Evolutionary conservation across 169 alveolate species (phyloP).

Genomic region (Theileria luwenshuni): DNA sequence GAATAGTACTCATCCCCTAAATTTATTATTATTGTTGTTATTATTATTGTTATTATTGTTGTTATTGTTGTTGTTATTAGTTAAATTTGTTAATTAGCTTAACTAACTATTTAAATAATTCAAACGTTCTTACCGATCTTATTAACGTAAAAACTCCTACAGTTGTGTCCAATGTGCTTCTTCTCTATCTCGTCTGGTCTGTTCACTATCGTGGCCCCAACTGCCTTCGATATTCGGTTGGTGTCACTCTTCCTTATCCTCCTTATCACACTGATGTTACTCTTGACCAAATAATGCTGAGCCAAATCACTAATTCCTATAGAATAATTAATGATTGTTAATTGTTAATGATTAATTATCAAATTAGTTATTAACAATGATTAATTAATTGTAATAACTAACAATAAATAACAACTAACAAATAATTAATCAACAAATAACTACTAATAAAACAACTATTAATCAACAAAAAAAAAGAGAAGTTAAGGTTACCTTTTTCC

Average conservation of each 20-base stretch:
- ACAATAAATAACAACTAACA: too few species aligned
- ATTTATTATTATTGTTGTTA: conserved; percentile 32
- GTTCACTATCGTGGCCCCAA: conserved; percentile 97
- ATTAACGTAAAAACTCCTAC: conserved; percentile 95
- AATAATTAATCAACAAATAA: not conserved
- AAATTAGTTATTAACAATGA: too few species aligned
- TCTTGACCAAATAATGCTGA: conserved; percentile 94
- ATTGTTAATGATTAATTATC: too few species aligned
- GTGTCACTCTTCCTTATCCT: conserved; percentile 95
- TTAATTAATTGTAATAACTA: too few species aligned
- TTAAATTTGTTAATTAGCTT: too few species aligned
- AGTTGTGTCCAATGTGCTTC: conserved; percentile 92
- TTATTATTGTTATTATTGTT: too few species aligned
- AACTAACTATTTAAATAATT: too few species aligned
- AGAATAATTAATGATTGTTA: not conserved
- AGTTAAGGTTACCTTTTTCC: conserved; percentile 87
- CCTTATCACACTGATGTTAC: conserved; percentile 91
- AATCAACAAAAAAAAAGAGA: conserved; percentile 21
- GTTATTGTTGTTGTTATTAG: too few species aligned
- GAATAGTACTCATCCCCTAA: conserved; percentile 88
- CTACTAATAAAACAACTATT: conserved; percentile 60
- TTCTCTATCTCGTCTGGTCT: conserved; percentile 95
- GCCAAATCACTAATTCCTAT: conserved; percentile 93
- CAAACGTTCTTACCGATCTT: too few species aligned
- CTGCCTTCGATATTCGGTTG: conserved; percentile 92